phyloP scores from a whole-genome alignment of 73 alveolate genomes.

The Paramecium sonneborni region DNA sequence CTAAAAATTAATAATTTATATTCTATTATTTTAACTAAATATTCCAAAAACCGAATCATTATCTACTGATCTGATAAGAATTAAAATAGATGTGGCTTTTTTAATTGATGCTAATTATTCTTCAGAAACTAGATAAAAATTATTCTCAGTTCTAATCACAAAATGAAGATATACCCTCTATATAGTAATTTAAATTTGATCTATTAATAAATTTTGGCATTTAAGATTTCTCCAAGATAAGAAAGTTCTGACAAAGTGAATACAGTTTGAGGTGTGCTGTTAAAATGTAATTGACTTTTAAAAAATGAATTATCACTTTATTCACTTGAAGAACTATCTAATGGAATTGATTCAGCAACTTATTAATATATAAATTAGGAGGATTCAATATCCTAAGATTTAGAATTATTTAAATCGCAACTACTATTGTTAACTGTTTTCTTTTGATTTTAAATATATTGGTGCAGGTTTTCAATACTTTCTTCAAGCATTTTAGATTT shows the following conservation, averaged over 20 bases:
- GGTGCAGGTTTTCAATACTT: background rate
- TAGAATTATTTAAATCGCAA: background rate
- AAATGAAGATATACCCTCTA: background rate
- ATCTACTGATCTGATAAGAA: background rate
- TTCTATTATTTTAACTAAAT: background rate
- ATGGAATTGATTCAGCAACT: background rate
- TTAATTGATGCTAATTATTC: background rate
- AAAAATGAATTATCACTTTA: background rate
- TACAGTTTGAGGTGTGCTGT: conserved; percentile 5
- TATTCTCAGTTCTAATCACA: conserved; percentile 1
- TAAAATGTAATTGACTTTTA: background rate
- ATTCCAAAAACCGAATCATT: conserved; percentile 15
- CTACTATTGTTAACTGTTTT: background rate
- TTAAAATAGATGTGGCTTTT: background rate
- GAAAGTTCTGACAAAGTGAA: background rate
- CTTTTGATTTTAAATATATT: background rate
- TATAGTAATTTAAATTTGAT: background rate
- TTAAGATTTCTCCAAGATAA: background rate
- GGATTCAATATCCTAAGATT: background rate
- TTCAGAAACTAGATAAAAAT: conserved; percentile 1
- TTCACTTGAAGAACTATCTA: background rate
- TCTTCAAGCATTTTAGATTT: background rate
- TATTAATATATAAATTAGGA: background rate
- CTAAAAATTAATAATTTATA: background rate
- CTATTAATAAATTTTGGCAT: background rate